Evolutionary conservation across 1,284 basidiomycete genomes (phyloP), one percentile per base, ranked within the genome.

Genomic region (Exobasidium cylindrosporum): DNA sequence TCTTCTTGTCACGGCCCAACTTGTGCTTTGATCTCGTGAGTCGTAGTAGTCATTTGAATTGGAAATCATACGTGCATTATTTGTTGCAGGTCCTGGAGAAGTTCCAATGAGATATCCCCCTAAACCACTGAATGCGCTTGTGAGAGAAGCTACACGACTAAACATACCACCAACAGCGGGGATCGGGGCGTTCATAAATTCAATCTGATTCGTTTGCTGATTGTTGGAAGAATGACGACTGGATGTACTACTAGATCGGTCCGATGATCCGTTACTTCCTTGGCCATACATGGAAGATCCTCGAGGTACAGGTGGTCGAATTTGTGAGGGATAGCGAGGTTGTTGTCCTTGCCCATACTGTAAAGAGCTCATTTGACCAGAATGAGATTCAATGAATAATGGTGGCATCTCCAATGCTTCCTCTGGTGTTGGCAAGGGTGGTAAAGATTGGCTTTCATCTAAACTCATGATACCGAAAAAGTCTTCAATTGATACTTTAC

Each of bases 321-420:
- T 29, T 1, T 30, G 11, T 5, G 43, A 35, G 21, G 46, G 58
- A 31, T 32, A 14, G 29, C 40, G 2, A 59, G 24, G 23, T 35
- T 4, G 21, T 21, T 14, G 21, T 21, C 29, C 44, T 28, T 57
- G 7, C 13, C 47, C 47, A 28, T 50, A 6, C 17, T 52, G 14
- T 3, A 14, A 54, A 1, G 29, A 30, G 31, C n/a, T 52, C 29
- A 24, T 43, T 1, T n/a, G 4, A 24, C 47, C 47, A 4, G 21
- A 24, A 28, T 50, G 13, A 24, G n/a, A 14, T 28, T 66, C 65
- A 40, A 73, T 61, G 7, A 65, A 60, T 54, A 76, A 68, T 13
- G 74, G 74, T 4, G 74, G 74, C 60, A 76, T 60, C 26, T 74
- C 74, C 14, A 76, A 58, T 21, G 74, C 57, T 32, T 65, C 63